Conservation (phyloP, 1,284 basidiomycete genomes). For the Moesziomyces sp. region DNA sequence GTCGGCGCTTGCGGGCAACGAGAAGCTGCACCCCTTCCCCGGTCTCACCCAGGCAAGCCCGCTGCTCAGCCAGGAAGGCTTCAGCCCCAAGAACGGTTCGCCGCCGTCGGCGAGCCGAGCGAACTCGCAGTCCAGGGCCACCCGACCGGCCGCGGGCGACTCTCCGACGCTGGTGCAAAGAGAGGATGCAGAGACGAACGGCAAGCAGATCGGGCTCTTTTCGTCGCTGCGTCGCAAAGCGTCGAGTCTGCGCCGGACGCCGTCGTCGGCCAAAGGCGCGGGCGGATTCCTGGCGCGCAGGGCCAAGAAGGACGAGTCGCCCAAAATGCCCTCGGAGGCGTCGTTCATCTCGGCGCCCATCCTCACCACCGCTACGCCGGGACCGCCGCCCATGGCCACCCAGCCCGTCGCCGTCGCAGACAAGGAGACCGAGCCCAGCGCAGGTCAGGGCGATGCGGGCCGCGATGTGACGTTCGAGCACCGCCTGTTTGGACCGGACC, state of each 20-base stretch:
- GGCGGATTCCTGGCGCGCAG: slow-evolving; percentile 31
- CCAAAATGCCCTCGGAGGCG: slow-evolving; percentile 26
- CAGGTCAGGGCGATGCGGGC: background rate
- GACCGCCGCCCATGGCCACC: slow-evolving; percentile 12
- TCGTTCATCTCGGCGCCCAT: slow-evolving; percentile 45
- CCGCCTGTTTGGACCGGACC: slow-evolving; percentile 16
- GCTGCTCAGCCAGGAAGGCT: slow-evolving; percentile 24
- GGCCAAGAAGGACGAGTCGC: slow-evolving; percentile 26
- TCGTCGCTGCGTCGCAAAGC: slow-evolving; percentile 54
- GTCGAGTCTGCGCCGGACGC: slow-evolving; percentile 33
- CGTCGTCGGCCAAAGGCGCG: slow-evolving; percentile 22
- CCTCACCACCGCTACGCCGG: slow-evolving; percentile 16
- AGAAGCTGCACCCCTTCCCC: slow-evolving; percentile 56
- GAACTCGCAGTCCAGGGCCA: background rate
- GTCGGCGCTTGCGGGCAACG: slow-evolving; percentile 26
- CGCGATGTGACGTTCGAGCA: slow-evolving; percentile 32
- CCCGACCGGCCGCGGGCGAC: slow-evolving; percentile 3
- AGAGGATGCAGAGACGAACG: slow-evolving; percentile 15
- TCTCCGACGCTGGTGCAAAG: slow-evolving; percentile 1
- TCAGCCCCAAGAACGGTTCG: slow-evolving; percentile 17
- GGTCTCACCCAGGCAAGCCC: slow-evolving; percentile 34
- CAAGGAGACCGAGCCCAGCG: slow-evolving; percentile 1
- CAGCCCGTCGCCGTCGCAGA: slow-evolving; percentile 19
- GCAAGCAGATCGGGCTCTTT: slow-evolving; percentile 45
- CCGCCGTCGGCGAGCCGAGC: background rate